Percentiles rank a stretch among this genome's conserved stretches.
Conservation (phyloP, 345 rosid species). For the Cardiospermum halicacabum region DNA sequence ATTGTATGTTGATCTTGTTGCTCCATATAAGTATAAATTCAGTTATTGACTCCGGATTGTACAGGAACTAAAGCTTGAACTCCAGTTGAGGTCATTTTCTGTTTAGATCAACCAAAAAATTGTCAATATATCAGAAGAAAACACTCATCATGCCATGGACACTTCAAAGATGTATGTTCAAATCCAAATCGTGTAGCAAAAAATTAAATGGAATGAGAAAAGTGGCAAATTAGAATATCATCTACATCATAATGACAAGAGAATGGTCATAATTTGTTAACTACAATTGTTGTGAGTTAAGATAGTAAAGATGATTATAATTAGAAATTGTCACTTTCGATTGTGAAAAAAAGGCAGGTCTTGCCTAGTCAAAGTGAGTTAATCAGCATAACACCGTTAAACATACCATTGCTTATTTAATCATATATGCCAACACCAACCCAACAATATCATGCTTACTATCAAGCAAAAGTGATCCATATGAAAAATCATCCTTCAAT, state of each 20-base stretch:
- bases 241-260: no score
- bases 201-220: no score
- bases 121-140: no score
- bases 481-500: constrained; percentile 31
- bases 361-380: constrained; percentile 8
- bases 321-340: neutral
- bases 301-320: neutral
- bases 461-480: constrained; percentile 13
- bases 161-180: no score
- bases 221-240: no score
- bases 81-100: no score
- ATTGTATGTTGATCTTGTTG: neutral
- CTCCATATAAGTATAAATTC: no score
- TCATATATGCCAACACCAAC: constrained; percentile 8
- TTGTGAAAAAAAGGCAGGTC: constrained; percentile 9
- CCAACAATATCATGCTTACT: constrained; percentile 22
- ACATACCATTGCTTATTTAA: constrained; percentile 6
- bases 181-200: no score
- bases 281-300: neutral
- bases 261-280: neutral
- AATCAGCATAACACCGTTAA: constrained; percentile 2
- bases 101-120: no score
- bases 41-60: neutral
- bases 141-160: no score
- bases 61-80: neutral